phyloP scores from a whole-genome alignment of 2,329 filamentous ascomycete species.

The Dothistroma septosporum region DNA sequence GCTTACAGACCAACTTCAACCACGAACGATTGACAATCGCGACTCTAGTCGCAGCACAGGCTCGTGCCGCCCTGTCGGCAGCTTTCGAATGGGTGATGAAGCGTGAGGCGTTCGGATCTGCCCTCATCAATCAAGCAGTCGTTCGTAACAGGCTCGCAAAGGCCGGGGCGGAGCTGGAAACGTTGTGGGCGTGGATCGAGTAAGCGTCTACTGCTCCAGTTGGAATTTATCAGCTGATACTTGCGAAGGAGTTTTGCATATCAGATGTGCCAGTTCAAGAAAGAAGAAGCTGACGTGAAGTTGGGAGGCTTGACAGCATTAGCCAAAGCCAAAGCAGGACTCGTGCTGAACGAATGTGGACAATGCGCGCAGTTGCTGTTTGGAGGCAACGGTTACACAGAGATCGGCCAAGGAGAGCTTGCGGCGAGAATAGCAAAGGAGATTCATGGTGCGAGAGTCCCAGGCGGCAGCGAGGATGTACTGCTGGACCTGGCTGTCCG shows the following conservation, averaged over 20 bases:
- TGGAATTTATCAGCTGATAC: too few relatives aligned
- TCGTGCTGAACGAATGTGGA: constrained; percentile 65
- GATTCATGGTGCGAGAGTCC: constrained; percentile 7
- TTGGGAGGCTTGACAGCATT: constrained; percentile 67
- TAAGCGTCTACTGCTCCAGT: too few relatives aligned
- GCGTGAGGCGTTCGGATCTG: constrained; percentile 61
- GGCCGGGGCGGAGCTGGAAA: constrained; percentile 62
- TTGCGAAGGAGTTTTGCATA: constrained; percentile 53
- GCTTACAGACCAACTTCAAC: constrained; percentile 52
- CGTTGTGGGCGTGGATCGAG: constrained; percentile 66
- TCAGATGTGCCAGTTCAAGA: constrained; percentile 57
- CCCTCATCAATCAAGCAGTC: constrained; percentile 66
- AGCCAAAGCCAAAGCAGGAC: constrained; percentile 65
- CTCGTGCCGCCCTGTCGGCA: constrained; percentile 54
- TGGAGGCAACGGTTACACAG: constrained; percentile 67
- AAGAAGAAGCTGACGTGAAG: constrained; percentile 54
- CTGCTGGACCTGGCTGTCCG: constrained; percentile 2
- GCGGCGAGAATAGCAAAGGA: constrained; percentile 54
- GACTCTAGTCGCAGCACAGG: constrained; percentile 57
- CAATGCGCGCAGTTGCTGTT: constrained; percentile 65
- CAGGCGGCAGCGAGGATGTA: constrained; percentile 6
- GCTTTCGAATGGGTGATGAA: constrained; percentile 60
- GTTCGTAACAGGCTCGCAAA: constrained; percentile 66
- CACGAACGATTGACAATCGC: constrained; percentile 66
- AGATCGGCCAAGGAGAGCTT: constrained; percentile 63